These are phyloP conservation scores for Colletotrichum sp. DNA, from an alignment of 2,329 filamentous ascomycete genomes.

Conservation along the genomic window DNA sequence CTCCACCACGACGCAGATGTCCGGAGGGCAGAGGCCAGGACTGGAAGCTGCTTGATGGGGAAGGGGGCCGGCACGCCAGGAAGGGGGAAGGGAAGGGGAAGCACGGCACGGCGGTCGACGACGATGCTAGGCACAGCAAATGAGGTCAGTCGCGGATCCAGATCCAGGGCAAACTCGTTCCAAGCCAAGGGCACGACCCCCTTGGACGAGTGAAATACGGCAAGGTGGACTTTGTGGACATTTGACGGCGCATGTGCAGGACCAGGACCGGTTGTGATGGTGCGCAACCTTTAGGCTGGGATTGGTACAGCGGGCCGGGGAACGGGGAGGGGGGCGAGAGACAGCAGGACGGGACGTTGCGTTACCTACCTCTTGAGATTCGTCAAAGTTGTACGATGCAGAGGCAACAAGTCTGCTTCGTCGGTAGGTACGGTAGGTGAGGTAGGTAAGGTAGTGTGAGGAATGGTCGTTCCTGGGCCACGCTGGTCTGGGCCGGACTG, in stretches of 20 bases:
- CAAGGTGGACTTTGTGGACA: neutral
- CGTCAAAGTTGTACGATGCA: too few species aligned
- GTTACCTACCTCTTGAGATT: too few species aligned
- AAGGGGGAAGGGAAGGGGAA: neutral
- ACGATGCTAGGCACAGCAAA: constrained; percentile 16
- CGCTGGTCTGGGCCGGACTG: too few species aligned
- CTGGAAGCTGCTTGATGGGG: neutral
- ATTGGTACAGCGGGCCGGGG: neutral
- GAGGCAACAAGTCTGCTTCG: too few species aligned
- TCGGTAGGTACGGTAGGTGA: too few species aligned
- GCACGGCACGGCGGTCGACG: constrained; percentile 10
- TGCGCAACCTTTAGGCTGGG: neutral
- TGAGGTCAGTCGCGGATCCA: constrained; percentile 20
- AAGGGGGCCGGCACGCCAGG: neutral
- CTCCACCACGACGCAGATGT: constrained; percentile 18
- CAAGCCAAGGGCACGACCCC: neutral
- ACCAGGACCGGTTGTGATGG: neutral
- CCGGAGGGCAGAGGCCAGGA: neutral
- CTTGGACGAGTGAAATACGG: neutral
- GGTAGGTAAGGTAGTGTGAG: too few species aligned
- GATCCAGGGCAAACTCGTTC: neutral
- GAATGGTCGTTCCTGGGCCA: too few species aligned
- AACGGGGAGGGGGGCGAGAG: neutral
- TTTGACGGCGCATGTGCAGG: constrained; percentile 2
- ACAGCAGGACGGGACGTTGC: neutral